Percentiles rank a stretch among this genome's conserved stretches.
Evolutionary conservation across 192 early-diverging fungal species (phyloP).

Genomic region (Chytriomyces sp.): DNA sequence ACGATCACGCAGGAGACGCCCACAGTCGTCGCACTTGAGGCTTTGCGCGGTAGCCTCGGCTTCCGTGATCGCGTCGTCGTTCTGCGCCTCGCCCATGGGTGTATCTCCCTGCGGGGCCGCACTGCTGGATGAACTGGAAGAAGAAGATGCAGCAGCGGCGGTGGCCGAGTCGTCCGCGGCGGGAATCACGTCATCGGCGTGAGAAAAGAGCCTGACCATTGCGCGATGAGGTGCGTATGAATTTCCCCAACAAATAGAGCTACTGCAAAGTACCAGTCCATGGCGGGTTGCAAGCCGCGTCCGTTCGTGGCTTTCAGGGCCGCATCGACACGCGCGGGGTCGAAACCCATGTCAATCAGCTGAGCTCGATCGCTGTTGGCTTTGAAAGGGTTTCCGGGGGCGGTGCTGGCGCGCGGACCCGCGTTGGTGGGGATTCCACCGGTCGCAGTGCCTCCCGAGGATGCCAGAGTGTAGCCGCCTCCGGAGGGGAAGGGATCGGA

Average conservation of each 20-base stretch:
- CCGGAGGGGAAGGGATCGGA: background rate
- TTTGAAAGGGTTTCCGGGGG: background rate
- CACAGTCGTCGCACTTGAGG: conserved; percentile 81
- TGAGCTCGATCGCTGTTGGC: conserved; percentile 36
- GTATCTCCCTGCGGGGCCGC: conserved; percentile 27
- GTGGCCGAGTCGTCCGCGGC: conserved; percentile 37
- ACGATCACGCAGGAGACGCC: conserved; percentile 76
- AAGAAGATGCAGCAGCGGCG: conserved; percentile 21
- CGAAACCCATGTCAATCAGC: conserved; percentile 71
- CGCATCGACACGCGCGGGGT: conserved; percentile 60
- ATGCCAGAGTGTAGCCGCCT: conserved; percentile 1
- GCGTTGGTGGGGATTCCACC: background rate
- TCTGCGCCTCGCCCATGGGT: conserved; percentile 5
- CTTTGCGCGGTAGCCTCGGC: conserved; percentile 76
- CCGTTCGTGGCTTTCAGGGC: conserved; percentile 73
- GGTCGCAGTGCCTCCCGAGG: background rate
- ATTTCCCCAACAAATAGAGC: background rate
- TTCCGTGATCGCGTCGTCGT: conserved; percentile 20
- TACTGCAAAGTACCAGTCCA: conserved; percentile 72
- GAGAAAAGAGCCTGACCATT: conserved; percentile 57
- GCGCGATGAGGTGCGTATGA: background rate
- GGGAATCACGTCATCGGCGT: conserved; percentile 72
- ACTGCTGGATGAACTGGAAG: conserved; percentile 16
- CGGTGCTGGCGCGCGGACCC: background rate
- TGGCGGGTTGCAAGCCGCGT: conserved; percentile 78